Conservation (phyloP, 148 eudicot genomes). For the Suaeda aralocaspica region DNA sequence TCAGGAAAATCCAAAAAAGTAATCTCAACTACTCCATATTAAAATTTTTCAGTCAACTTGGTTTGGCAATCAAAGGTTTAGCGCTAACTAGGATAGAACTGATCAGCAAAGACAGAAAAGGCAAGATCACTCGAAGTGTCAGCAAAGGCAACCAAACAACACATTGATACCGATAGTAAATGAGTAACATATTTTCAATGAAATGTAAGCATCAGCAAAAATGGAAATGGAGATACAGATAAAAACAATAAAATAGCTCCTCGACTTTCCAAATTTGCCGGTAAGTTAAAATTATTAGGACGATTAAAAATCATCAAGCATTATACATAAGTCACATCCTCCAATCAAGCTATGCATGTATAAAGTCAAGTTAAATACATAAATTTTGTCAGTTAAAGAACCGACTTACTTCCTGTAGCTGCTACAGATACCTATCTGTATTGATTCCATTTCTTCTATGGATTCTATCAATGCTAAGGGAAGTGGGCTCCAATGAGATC, state of each 20-base stretch:
- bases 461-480: slow-evolving; percentile 25
- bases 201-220: slow-evolving; percentile 6
- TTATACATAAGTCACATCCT: slow-evolving; percentile 9
- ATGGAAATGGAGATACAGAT: background rate
- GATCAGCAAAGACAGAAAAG: background rate
- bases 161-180: background rate
- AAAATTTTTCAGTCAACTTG: slow-evolving; percentile 5
- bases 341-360: slow-evolving; percentile 1
- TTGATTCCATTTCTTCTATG: slow-evolving; percentile 32
- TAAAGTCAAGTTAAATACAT: background rate
- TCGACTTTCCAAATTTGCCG: background rate
- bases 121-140: background rate
- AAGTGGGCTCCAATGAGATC: slow-evolving; percentile 23
- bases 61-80: background rate
- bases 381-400: slow-evolving; percentile 6
- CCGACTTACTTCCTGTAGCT: slow-evolving; percentile 9
- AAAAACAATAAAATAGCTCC: slow-evolving; percentile 4
- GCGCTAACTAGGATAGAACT: background rate
- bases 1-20: too few relatives aligned
- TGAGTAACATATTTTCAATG: background rate
- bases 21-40: too few relatives aligned
- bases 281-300: slow-evolving; percentile 13
- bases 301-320: slow-evolving; percentile 3
- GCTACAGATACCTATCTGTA: slow-evolving; percentile 26
- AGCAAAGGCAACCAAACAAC: background rate